Base-by-base conservation (phyloP, 2,329 filamentous ascomycete genomes). In the Ophiocordyceps camponoti-saundersi region DNA sequence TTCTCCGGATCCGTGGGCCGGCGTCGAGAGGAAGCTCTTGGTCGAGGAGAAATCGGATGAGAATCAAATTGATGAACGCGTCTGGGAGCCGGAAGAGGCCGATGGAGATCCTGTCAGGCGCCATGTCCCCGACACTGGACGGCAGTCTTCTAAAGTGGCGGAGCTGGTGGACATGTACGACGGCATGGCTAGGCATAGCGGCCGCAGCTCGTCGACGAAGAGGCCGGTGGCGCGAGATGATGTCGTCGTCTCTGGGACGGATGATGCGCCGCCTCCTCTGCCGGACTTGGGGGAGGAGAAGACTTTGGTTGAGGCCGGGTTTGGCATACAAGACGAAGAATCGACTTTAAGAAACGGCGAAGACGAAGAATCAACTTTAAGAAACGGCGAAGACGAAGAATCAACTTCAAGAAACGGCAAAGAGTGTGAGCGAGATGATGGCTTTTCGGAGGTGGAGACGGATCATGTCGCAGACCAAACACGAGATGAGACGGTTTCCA, bases 131-230 rank as follows among this genome's bases (percentile, higher is more conserved):
- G 22, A 51, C 20, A 32, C 48, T n/a, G 48, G 47, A 3, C 51
- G 55, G 34, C 57, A 66, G 46, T 52, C 55, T 0, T 52, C 55
- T 0, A 74, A 70, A 50, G 70, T 75, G 2, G 69, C 71, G 47
- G 67, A 69, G 44, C 58, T 75, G 22, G 72, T 74, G 30, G 65
- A 65, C 21, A 66, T 70, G 60, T 73, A 65, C 44, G 71, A 78
- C 49, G 68, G 65, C 3, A 61, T 74, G 13, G 53, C 36, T 18
- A 40, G 36, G 36, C 59, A 0, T 29, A 29, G 26, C 26, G 11
- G 26, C 11, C 26, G 26, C 26, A 29, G 26, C 26, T 29, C 26
- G 7, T 29, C 26, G 26, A 11, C 26, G 8, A 29, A 29, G 8
- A 29, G 4, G 11, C 26, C 26, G 11, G 8, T 11, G 26, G 26